Conservation (phyloP, 352 stramenopile genomes). For the Phytophthora sp. region DNA sequence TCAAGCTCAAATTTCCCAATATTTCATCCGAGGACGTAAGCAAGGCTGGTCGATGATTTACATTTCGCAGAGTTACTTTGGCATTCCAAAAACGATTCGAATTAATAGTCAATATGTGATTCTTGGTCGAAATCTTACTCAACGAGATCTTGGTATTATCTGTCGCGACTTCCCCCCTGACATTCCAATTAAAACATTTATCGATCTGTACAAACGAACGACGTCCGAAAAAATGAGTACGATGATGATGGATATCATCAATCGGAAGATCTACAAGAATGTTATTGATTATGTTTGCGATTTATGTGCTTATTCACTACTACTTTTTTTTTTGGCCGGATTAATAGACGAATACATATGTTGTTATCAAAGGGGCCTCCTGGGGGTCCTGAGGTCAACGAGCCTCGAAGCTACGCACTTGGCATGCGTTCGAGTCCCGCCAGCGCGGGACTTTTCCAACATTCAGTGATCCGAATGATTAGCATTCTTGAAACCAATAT, state of each 20-base stretch:
- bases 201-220: conserved; percentile 20
- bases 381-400: too few species aligned
- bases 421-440: too few species aligned
- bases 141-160: conserved; percentile 15
- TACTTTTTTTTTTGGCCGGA: conserved; percentile 17
- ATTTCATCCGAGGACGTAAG: conserved; percentile 16
- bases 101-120: conserved; percentile 20
- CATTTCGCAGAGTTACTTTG: conserved; percentile 21
- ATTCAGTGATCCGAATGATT: too few species aligned
- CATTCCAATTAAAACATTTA: conserved; percentile 16
- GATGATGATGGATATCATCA: conserved; percentile 29
- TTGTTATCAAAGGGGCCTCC: too few species aligned
- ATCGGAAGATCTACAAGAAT: conserved; percentile 23
- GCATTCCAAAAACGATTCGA: conserved; percentile 14
- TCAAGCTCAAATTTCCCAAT: conserved; percentile 9
- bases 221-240: conserved; percentile 10
- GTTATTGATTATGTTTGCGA: conserved; percentile 24
- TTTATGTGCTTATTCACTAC: conserved; percentile 3
- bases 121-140: conserved; percentile 14
- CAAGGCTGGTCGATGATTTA: conserved; percentile 14
- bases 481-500: too few species aligned
- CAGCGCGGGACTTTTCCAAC: too few species aligned
- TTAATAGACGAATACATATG: conserved; percentile 22
- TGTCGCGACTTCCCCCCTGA: conserved; percentile 15
- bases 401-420: too few species aligned